phyloP scores from a whole-genome alignment of 371 early-diverging fungal genomes.

The Rhizomucor miehei region DNA sequence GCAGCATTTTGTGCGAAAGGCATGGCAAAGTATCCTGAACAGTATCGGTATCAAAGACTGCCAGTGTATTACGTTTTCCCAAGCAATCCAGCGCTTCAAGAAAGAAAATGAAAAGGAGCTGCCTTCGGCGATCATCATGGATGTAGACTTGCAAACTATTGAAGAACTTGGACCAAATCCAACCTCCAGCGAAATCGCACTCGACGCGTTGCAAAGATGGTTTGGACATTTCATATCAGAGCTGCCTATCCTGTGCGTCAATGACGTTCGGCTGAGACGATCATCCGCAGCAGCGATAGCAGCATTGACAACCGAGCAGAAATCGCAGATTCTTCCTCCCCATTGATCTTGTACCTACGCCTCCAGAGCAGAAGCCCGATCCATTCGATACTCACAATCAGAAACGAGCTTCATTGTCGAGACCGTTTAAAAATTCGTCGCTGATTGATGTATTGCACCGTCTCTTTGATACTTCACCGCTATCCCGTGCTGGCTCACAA shows the following conservation, averaged over 20 bases:
- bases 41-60: slow-evolving; percentile 3
- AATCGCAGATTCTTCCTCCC: background rate
- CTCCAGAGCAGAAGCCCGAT: background rate
- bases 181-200: slow-evolving; percentile 6
- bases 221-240: slow-evolving; percentile 3
- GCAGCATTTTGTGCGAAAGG: slow-evolving; percentile 1
- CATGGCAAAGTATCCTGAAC: slow-evolving; percentile 8
- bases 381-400: background rate
- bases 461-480: background rate
- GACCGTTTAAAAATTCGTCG: slow-evolving; percentile 16
- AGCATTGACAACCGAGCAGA: background rate
- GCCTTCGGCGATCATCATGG: slow-evolving; percentile 5
- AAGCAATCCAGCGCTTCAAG: slow-evolving; percentile 4
- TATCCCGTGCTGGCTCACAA: too few species aligned
- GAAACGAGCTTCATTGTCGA: slow-evolving; percentile 1
- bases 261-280: slow-evolving; percentile 9
- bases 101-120: background rate
- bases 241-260: slow-evolving; percentile 11
- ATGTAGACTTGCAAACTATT: slow-evolving; percentile 12
- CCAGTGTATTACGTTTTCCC: slow-evolving; percentile 1
- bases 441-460: slow-evolving; percentile 3
- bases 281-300: slow-evolving; percentile 1
- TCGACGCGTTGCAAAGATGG: slow-evolving; percentile 3
- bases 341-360: slow-evolving; percentile 1
- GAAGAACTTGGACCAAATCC: slow-evolving; percentile 7